These are phyloP conservation scores for Russula ochroleuca DNA, from an alignment of 768 basidiomycete genomes.

Conservation along the genomic window DNA sequence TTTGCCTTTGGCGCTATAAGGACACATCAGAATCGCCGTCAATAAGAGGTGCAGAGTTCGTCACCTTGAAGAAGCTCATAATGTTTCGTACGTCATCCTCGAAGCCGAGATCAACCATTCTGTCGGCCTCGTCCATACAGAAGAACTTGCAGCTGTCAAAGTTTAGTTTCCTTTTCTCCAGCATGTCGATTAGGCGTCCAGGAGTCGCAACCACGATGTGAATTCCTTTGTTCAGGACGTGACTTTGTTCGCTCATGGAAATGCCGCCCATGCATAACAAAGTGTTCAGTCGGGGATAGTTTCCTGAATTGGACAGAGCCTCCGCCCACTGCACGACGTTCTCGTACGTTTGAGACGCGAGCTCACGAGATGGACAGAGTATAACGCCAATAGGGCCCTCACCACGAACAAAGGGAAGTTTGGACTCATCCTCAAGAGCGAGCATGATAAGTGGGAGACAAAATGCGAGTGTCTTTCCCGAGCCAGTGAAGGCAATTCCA, in stretches of 20 bases:
- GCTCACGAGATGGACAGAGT: constrained; percentile 94
- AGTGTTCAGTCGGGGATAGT: constrained; percentile 82
- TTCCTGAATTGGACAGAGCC: constrained; percentile 71
- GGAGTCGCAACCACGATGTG: constrained; percentile 98
- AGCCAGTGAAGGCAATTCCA: constrained; percentile 98
- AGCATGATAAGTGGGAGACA: constrained; percentile 97
- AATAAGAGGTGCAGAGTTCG: neutral
- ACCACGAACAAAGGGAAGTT: constrained; percentile 82
- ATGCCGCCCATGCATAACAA: constrained; percentile 97
- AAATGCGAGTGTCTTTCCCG: constrained; percentile 98
- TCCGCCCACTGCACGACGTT: constrained; percentile 84
- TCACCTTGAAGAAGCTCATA: constrained; percentile 97
- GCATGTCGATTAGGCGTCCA: constrained; percentile 94
- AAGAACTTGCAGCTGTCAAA: constrained; percentile 93
- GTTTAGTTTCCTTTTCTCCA: constrained; percentile 91
- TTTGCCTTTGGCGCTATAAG: constrained; percentile 86
- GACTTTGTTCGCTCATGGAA: constrained; percentile 95
- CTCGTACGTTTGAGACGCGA: constrained; percentile 96
- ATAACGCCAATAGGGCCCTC: constrained; percentile 98
- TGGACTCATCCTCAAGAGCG: constrained; percentile 88
- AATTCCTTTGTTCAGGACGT: constrained; percentile 83
- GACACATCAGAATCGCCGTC: neutral
- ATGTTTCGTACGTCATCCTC: constrained; percentile 98
- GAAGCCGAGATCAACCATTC: constrained; percentile 99
- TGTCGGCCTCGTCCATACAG: constrained; percentile 98